Evolutionary conservation across 345 rosid species (phyloP), one percentile per base, ranked within the genome.

Genomic region (Fremontodendron californicum): DNA sequence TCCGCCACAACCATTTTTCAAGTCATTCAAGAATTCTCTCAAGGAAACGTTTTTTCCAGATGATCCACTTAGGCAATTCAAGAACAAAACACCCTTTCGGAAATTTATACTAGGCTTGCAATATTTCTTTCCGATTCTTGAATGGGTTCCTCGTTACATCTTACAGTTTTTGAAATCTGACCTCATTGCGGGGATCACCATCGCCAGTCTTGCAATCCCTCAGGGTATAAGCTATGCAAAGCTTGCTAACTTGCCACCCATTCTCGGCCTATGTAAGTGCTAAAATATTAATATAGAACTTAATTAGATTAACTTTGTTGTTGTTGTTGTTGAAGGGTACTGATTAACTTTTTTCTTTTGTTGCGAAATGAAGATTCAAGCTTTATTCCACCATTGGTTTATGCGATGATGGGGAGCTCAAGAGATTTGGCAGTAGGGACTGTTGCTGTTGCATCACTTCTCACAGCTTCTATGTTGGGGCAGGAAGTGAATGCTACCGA

Each of bases 181-280:
- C 66, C 79, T 91, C 39, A 75, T 94, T 58, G 40, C 97, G 23
- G 98, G 98, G 25, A 86, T 94, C 79, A 94, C 98, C n/a, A 94
- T 93, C 42, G 97, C 98, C 65, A 94, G 98, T 78, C 93, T 94
- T 43, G 97, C 96, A 9, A 90, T 94, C 80, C 97, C 98, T 73
- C 98, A 94, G 80, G 98, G 98, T 64, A 94, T 94, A n/a, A 94
- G 98, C 78, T 92, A 94, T 27, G 97, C 97, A 7, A 91, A 88
- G 54, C 91, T 94, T 2, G 98, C 98, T 75, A 94, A 94, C 89
- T 84, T 94, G 82, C 98, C 98, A 3, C 98, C 98, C 1, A 87
- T 94, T 77, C 92, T 93, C 55, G 98, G 98, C 78, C 88, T 94
- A 25, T 94, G 98, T 94, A 86, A 69, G 93, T 86, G 45, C 4